A percentile compares a stretch with the other conserved stretches of the same genome.
Conservation (phyloP, 176 grass and related monocot species). For the Rhynchospora tenuis region DNA sequence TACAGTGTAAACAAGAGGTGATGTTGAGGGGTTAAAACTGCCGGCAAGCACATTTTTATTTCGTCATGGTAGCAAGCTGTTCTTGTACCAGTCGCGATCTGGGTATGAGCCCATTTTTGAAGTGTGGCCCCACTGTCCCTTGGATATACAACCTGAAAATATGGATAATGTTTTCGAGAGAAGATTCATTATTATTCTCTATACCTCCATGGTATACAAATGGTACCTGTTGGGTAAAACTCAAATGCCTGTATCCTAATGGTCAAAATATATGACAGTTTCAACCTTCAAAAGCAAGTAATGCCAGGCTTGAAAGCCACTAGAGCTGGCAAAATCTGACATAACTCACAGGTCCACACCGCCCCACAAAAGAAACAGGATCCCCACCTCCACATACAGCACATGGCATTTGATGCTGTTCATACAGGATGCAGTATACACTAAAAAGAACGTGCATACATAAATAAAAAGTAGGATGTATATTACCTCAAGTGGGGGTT, state of each 20-base stretch:
- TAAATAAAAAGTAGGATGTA: conserved; percentile 14
- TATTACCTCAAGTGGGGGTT: conserved; percentile 84
- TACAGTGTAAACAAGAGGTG: conserved; percentile 96
- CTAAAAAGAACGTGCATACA: neutral
- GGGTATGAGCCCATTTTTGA: conserved; percentile 85
- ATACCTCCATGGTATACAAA: neutral
- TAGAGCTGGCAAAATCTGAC: neutral
- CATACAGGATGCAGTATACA: neutral
- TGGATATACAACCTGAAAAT: conserved; percentile 77
- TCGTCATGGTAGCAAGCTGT: conserved; percentile 94
- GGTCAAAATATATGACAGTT: neutral
- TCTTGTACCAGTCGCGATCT: conserved; percentile 77
- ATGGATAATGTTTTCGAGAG: neutral
- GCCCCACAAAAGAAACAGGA: neutral
- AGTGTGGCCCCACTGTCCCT: conserved; percentile 54
- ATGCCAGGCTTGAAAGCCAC: neutral
- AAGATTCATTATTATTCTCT: neutral
- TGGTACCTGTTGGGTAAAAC: neutral
- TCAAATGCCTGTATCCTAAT: neutral
- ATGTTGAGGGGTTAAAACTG: conserved; percentile 87
- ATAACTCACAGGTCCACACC: neutral
- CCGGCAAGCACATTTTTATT: conserved; percentile 86
- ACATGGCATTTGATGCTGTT: neutral
- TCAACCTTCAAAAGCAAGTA: neutral
- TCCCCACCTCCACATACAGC: neutral